Base-by-base conservation (phyloP, 2,329 filamentous ascomycete species). In the Ascocoryne sarcoides region DNA sequence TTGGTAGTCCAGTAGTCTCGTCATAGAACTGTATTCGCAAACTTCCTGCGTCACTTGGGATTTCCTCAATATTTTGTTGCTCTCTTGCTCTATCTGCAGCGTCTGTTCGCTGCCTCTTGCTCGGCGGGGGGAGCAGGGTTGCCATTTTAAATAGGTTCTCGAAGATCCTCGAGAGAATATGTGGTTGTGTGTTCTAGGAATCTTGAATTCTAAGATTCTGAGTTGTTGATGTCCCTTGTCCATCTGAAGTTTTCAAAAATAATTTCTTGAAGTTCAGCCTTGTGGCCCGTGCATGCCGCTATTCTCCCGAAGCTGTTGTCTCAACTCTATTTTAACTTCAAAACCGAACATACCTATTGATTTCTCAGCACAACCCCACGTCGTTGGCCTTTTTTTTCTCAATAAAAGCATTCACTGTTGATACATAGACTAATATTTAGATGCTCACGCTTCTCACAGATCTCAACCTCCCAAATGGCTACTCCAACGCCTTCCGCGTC, bases 11-110 rank as follows among this genome's bases (percentile, higher is more conserved):
- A 76, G 64, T 95, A 82, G 59, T 75, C 47, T 84, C 79, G 61
- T 96, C 88, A 57, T 87, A 73, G 63, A 96, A 95, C 51, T 90
- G 84, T 35, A 93, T 80, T 62, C 86, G 82, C 59, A 93, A 78
- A 45, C 79, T 87, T 50, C 87, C 88, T 36, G 78, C 67, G 49
- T 83, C 73, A 23, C 78, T 75, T 0, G 82, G 75, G 36, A 83
- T 73, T 16, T 79, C 68, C 31, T 74, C 67, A 37, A 90, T 73
- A 65, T 89, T 80, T 58, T 92, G 82, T 58, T 94, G 87, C 34
- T 77, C 67, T 49, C 79, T 73, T 5, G 83, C 75, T 55, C 77
- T 78, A 52, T 86, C 84, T 30, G 82, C 71, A 16, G 74, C 73
- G 52, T 85, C 85, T 36, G 82, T 77, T 62, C 81, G 84, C 60